Conservation (phyloP, 192 early-diverging fungal genomes). For the Backusella sp. region DNA sequence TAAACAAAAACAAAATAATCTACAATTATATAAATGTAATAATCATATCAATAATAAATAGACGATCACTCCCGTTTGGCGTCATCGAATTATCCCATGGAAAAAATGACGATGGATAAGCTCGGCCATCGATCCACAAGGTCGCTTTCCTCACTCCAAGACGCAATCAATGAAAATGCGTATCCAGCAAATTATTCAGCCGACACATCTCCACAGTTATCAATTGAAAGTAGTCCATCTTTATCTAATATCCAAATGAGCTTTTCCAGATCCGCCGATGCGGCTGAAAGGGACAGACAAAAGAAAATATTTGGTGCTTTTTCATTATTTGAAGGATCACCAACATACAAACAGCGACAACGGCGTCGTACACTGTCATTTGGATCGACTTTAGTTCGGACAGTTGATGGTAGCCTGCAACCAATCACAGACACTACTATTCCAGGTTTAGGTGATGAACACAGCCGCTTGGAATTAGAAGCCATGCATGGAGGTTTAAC, state of each 20-base stretch:
- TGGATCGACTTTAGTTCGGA: slow-evolving; percentile 13
- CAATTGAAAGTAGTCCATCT: slow-evolving; percentile 8
- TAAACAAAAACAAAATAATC: not conserved
- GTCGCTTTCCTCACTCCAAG: not conserved
- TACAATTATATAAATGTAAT: not conserved
- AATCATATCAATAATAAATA: not conserved
- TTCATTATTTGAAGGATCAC: slow-evolving; percentile 65
- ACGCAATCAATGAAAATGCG: not conserved
- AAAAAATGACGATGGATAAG: not conserved
- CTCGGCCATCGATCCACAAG: not conserved
- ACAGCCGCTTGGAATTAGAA: slow-evolving; percentile 23
- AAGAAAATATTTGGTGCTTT: slow-evolving; percentile 51
- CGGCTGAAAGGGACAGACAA: slow-evolving; percentile 20
- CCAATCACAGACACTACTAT: not conserved
- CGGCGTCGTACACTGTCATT: slow-evolving; percentile 48
- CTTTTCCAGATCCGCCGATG: slow-evolving; percentile 22
- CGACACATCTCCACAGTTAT: not conserved
- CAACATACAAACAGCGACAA: slow-evolving; percentile 71
- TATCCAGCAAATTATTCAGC: not conserved
- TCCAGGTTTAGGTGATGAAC: not conserved
- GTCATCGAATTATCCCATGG: not conserved
- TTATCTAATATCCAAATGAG: slow-evolving; percentile 11
- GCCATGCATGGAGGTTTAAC: slow-evolving; percentile 14
- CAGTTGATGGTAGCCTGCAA: slow-evolving; percentile 7
- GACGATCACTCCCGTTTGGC: not conserved